These are phyloP conservation scores for Chrysanthemum lavandulifolium DNA, from an alignment of 129 eudicot genomes.

Conservation along the genomic window DNA sequence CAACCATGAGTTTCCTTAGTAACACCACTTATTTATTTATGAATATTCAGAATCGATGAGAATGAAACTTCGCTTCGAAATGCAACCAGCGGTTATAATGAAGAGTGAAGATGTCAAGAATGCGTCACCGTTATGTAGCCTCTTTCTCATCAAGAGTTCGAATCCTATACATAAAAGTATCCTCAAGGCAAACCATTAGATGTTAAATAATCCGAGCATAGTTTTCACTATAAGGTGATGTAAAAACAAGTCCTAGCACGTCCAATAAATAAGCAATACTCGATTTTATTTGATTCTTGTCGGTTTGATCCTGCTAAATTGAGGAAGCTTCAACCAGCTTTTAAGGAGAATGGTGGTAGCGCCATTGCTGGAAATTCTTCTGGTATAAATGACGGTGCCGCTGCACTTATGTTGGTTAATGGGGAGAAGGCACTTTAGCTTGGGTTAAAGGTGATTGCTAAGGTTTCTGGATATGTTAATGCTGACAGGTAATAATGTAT, in stretches of 20 bases:
- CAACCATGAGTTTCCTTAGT: background rate
- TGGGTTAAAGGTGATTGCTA: background rate
- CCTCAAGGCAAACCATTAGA: background rate
- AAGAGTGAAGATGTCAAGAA: constrained; percentile 22
- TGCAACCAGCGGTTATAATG: constrained; percentile 24
- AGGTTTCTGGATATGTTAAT: too few species aligned
- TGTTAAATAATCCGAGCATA: too few species aligned
- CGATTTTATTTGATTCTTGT: background rate
- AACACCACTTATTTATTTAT: background rate
- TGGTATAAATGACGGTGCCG: constrained; percentile 31
- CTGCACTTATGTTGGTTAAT: too few species aligned
- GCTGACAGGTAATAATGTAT: constrained; percentile 55
- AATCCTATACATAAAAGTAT: too few species aligned
- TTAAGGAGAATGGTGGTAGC: too few species aligned
- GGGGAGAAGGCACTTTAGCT: too few species aligned
- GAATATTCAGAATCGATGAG: background rate
- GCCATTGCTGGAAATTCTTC: constrained; percentile 37
- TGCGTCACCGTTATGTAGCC: background rate
- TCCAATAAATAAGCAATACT: background rate
- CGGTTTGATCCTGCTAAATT: constrained; percentile 88
- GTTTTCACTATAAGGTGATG: too few species aligned
- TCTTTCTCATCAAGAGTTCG: too few species aligned
- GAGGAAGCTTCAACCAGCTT: background rate
- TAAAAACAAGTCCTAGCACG: background rate
- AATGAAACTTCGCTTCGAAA: background rate